Conservation (phyloP, 2,329 filamentous ascomycete genomes). For the Fusarium tanahbumbuense region DNA sequence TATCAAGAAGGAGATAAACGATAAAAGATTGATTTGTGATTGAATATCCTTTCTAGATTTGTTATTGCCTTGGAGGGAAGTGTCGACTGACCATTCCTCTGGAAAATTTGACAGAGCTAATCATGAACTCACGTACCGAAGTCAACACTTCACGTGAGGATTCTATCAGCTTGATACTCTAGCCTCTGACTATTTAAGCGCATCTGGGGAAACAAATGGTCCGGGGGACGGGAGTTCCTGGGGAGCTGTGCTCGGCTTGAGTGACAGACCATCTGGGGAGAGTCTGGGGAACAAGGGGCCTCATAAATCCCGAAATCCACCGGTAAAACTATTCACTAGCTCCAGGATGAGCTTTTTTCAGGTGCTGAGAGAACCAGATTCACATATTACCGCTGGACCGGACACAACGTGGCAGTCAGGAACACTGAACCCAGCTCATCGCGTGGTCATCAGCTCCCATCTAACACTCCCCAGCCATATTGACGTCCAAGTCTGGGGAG, state of each 20-base stretch:
- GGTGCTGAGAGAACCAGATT: neutral
- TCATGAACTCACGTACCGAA: neutral
- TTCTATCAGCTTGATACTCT: neutral
- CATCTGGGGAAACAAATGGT: neutral
- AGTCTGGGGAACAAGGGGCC: constrained; percentile 21
- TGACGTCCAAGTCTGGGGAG: constrained; percentile 28
- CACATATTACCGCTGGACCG: constrained; percentile 7
- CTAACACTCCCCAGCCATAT: constrained; percentile 11
- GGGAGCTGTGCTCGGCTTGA: neutral
- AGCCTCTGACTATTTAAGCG: neutral
- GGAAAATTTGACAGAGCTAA: neutral
- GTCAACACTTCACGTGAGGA: neutral
- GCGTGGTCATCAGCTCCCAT: constrained; percentile 9
- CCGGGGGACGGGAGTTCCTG: neutral
- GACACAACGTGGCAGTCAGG: constrained; percentile 10
- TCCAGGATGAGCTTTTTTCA: constrained; percentile 6
- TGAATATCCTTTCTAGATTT: neutral
- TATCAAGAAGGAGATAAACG: neutral
- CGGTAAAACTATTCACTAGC: constrained; percentile 1
- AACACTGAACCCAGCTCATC: constrained; percentile 4
- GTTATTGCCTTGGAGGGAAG: neutral
- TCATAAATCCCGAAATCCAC: constrained; percentile 24
- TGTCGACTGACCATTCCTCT: neutral
- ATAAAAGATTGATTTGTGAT: neutral
- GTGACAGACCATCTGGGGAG: constrained; percentile 18